Base-by-base conservation (phyloP, 805 yeast genomes). In the Candida ponderosae region DNA sequence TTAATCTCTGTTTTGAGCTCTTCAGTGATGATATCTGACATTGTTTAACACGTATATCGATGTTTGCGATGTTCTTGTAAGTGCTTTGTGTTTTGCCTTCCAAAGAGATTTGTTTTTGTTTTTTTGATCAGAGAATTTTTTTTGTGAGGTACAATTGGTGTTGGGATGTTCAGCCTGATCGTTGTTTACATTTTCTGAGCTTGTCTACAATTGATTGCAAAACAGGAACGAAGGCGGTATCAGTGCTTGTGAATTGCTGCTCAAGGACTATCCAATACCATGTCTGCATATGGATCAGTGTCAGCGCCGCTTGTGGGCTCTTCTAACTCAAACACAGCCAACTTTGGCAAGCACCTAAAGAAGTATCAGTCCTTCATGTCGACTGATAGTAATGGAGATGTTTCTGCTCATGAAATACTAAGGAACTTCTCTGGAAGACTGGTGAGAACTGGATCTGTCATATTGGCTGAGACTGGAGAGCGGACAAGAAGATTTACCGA, bases 391-490 rank as follows among this genome's bases (percentile, higher is more conserved):
- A 32, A 34, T 17, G 46, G 40, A 4, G 42, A 41, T 31, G 24
- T 40, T n/a, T 23, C 41, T 6, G 17, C 40, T 10, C 14, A 33
- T 5, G 46, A 41, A n/a, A 35, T 44, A 3, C 27, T 46, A 7
- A 36, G 33, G 18, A 45, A 43, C 1, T 32, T 44, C 0, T 50
- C 45, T 5, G 43, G 44, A 1, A 34, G 53, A 27, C 33, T 51
- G 7, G 38, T 50, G 14, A 30, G 56, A 31, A 39, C 46, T 17
- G 51, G 65, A 28, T 66, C 75, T 0, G 65, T 63, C 20, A 66
- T 70, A n/a, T 38, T 65, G 18, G 68, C 76, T 0, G 63, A 63
- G 18, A 65, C 75, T 0, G 75, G 72, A 1, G 62, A 57, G 40
- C 54, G 62, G 36, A 15, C 47, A 46, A 42, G 44, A 54, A 45